phyloP scores from a whole-genome alignment of 805 yeast species.

The Sungouiozyma intestinalis region DNA sequence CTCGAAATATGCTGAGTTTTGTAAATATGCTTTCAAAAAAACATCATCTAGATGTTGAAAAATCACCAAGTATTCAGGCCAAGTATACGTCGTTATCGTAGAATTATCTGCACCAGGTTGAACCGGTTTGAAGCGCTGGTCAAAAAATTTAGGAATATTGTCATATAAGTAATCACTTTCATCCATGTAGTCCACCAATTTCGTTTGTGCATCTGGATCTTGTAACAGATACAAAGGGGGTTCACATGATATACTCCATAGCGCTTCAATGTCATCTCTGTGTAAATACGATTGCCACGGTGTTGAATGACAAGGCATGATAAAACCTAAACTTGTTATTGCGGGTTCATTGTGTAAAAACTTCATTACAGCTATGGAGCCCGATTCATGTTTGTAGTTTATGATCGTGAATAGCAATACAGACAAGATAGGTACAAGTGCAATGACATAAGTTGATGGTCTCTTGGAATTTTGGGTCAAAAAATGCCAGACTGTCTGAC shows the following conservation, averaged over 20 bases:
- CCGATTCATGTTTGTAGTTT: constrained; percentile 70
- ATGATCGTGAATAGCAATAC: constrained; percentile 31
- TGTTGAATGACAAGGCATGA: constrained; percentile 95
- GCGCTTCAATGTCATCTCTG: constrained; percentile 35
- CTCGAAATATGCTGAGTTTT: constrained; percentile 34
- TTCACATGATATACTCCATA: constrained; percentile 83
- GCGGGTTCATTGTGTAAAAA: constrained; percentile 34
- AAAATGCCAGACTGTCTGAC: constrained; percentile 1
- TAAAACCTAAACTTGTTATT: constrained; percentile 55
- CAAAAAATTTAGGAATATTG: constrained; percentile 50
- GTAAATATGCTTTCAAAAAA: constrained; percentile 32
- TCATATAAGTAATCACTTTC: constrained; percentile 80
- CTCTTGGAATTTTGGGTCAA: constrained; percentile 3
- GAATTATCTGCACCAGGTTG: constrained; percentile 11
- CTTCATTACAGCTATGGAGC: constrained; percentile 61
- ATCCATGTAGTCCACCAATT: constrained; percentile 50
- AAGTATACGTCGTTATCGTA: constrained; percentile 25
- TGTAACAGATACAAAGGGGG: constrained; percentile 54
- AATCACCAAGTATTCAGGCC: constrained; percentile 69
- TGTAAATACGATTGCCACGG: constrained; percentile 89
- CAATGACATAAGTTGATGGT: constrained; percentile 2
- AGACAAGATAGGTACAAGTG: constrained; percentile 16
- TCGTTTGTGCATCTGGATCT: constrained; percentile 20
- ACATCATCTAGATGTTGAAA: constrained; percentile 52
- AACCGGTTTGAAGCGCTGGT: constrained; percentile 42